phyloP scores from a whole-genome alignment of 2,329 filamentous ascomycete genomes.

The Penicillium crustosum region DNA sequence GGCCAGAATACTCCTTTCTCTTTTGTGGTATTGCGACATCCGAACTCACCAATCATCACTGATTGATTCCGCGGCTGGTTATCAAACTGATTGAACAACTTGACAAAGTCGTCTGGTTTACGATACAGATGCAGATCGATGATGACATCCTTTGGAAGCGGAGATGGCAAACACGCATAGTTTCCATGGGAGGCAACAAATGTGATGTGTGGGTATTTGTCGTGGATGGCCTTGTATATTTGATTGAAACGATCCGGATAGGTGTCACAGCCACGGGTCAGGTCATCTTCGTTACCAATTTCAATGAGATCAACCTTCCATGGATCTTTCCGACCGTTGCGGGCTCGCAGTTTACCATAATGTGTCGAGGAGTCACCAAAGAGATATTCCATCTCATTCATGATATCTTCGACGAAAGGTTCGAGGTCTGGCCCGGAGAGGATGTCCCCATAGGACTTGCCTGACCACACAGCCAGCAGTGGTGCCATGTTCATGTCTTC shows the following conservation, averaged over 20 bases:
- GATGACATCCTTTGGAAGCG: constrained; percentile 39
- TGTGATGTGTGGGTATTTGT: constrained; percentile 56
- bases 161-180: constrained; percentile 26
- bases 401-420: constrained; percentile 58
- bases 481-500: constrained; percentile 59
- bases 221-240: constrained; percentile 59
- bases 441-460: constrained; percentile 55
- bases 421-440: constrained; percentile 52
- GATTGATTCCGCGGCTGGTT: constrained; percentile 44
- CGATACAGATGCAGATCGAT: constrained; percentile 56
- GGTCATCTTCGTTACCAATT: constrained; percentile 67
- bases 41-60: constrained; percentile 35
- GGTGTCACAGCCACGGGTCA: constrained; percentile 51
- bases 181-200: constrained; percentile 52
- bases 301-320: constrained; percentile 62
- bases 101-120: constrained; percentile 52
- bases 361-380: constrained; percentile 54
- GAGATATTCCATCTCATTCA: constrained; percentile 65
- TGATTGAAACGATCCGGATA: constrained; percentile 58
- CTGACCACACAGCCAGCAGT: constrained; percentile 60
- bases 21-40: constrained; percentile 25
- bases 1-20: constrained; percentile 25
- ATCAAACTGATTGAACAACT: constrained; percentile 56
- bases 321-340: constrained; percentile 60
- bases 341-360: constrained; percentile 58